Base-by-base conservation (phyloP, 164 flowering plant species). In the Hamamelis virginiana region DNA sequence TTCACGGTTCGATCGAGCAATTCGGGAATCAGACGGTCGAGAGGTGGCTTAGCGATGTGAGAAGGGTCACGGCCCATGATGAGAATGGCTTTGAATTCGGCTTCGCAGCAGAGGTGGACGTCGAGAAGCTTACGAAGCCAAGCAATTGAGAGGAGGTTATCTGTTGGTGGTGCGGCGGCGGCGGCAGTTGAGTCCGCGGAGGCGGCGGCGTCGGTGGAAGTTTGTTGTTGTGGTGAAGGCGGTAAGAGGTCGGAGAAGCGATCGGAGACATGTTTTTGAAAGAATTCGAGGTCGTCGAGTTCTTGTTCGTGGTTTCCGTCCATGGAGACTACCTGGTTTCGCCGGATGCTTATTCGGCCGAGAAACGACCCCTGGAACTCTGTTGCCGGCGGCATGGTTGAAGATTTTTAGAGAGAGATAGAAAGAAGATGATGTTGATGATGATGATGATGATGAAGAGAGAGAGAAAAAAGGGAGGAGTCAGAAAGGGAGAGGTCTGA, bases 311-410 rank as follows among this genome's bases (percentile, higher is more conserved):
- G 85, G 78, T 77, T 74, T 21, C 73, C 80, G 1, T 85, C 92
- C 85, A 87, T 80, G 71, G 90, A 53, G 4, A 68, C 60, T 12
- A 87, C 83, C 41, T 90, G 98, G 75, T 90, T 94, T 9, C 97
- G 82, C 2, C 94, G 86, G 75, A 91, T 84, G 80, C 97, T 94
- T 59, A 91, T 88, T 38, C 93, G 89, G 73, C 90, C 88, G 11
- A 94, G 78, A 71, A 91, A 91, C 51, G 87, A 81, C 1, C 84
- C 81, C 48, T 84, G 90, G 67, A 80, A 64, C 12, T 85, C 89
- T 0, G 85, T 81, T 0, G 87, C 81, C 18, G 87, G 80, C 44
- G 88, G 90, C 92, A 86, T 91, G 68, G 23, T 75, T 70, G 33
- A 66, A 51, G 48, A 51, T 61, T 68, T 26, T 25, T 58, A 50